A percentile compares a stretch with the other conserved stretches of the same genome.
Evolutionary conservation across 2,329 filamentous ascomycete genomes (phyloP).

Genomic region (Penicillium sclerotigenum): DNA sequence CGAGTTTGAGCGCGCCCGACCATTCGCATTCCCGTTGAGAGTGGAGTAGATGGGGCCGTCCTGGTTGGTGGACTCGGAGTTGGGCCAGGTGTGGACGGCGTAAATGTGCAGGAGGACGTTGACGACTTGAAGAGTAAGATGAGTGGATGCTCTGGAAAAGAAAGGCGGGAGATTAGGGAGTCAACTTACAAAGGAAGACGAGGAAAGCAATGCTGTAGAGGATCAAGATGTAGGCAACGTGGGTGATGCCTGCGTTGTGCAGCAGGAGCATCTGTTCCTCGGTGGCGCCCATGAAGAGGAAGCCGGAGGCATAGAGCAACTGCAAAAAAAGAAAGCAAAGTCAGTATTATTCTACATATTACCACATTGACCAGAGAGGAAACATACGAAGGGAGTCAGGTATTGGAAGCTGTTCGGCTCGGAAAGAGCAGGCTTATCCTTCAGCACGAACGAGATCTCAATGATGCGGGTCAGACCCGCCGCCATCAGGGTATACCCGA

Average conservation of each 20-base stretch:
- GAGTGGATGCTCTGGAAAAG: background rate
- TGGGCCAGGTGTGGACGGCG: constrained; percentile 58
- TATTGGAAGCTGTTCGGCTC: constrained; percentile 72
- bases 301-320: constrained; percentile 88
- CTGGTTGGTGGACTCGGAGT: constrained; percentile 29
- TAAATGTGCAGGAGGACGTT: constrained; percentile 85
- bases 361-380: constrained; percentile 4
- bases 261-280: constrained; percentile 92
- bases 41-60: constrained; percentile 16
- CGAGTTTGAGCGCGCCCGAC: constrained; percentile 41
- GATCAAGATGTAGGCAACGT: constrained; percentile 89
- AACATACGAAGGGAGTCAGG: constrained; percentile 66
- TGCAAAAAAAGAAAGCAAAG: constrained; percentile 37
- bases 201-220: constrained; percentile 87
- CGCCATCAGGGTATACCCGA: constrained; percentile 93
- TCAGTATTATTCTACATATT: constrained; percentile 27
- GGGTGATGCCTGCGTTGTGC: constrained; percentile 70
- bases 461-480: constrained; percentile 81
- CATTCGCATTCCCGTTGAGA: constrained; percentile 36
- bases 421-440: constrained; percentile 63
- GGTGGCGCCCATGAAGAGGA: constrained; percentile 95
- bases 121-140: constrained; percentile 52
- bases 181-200: constrained; percentile 71
- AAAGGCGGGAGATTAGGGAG: background rate
- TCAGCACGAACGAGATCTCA: constrained; percentile 84